These are phyloP conservation scores for Vanrija pseudolonga DNA, from an alignment of 1,284 basidiomycete species.

Conservation along the genomic window DNA sequence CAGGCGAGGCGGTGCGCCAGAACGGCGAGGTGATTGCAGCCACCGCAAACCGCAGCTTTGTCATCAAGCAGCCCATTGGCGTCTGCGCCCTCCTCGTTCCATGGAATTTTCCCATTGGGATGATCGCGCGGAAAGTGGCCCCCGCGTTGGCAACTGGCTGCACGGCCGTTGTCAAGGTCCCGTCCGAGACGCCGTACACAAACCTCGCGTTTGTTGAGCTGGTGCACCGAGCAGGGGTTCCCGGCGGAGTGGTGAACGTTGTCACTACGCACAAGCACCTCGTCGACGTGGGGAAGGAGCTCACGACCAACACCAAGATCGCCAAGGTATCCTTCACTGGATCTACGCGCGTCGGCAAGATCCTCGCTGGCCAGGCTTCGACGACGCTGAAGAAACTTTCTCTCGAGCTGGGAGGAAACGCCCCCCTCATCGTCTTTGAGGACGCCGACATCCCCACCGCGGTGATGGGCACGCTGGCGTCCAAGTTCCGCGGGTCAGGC, in stretches of 20 bases:
- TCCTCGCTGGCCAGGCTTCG: constrained; percentile 76
- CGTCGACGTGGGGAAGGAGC: constrained; percentile 42
- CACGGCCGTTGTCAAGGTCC: constrained; percentile 91
- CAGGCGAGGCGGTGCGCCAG: constrained; percentile 76
- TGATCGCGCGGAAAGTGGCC: constrained; percentile 55
- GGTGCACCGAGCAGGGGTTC: constrained; percentile 79
- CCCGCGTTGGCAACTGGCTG: constrained; percentile 85
- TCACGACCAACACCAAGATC: constrained; percentile 43
- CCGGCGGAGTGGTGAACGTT: constrained; percentile 91
- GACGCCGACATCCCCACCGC: constrained; percentile 93
- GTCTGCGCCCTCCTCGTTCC: constrained; percentile 50
- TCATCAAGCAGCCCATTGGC: constrained; percentile 90
- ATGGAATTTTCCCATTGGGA: constrained; percentile 83
- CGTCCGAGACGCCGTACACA: constrained; percentile 93
- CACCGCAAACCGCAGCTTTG: constrained; percentile 70
- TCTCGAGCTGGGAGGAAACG: constrained; percentile 58
- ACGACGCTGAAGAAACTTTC: constrained; percentile 89
- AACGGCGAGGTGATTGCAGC: constrained; percentile 75
- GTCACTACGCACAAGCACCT: constrained; percentile 58
- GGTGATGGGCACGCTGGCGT: constrained; percentile 80
- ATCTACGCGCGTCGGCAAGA: constrained; percentile 85
- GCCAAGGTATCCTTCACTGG: constrained; percentile 88
- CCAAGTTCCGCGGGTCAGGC: constrained; percentile 89
- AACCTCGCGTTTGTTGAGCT: constrained; percentile 71
- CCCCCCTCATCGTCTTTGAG: constrained; percentile 68